Conservation (phyloP, 768 basidiomycete species). For the Agaricus subrufescens region DNA sequence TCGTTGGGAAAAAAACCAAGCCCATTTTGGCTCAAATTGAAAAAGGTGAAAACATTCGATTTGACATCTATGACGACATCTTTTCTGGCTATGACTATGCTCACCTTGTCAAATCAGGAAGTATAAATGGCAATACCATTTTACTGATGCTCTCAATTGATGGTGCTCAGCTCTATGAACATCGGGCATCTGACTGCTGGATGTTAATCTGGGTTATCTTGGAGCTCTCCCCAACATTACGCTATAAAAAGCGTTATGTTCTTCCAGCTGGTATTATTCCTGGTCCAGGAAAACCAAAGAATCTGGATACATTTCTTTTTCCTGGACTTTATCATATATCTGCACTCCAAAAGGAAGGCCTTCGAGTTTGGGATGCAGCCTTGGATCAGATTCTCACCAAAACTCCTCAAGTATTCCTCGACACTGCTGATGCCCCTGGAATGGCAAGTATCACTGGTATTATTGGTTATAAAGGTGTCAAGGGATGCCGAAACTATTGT, state of each 20-base stretch:
- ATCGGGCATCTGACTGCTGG: slow-evolving; percentile 28
- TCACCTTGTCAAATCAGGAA: slow-evolving; percentile 11
- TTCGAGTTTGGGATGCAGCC: slow-evolving; percentile 6
- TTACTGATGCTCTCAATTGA: slow-evolving; percentile 29
- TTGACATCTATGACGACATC: slow-evolving; percentile 18
- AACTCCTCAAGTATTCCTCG: too few species aligned
- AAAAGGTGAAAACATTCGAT: background rate
- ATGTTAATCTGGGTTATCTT: slow-evolving; percentile 25
- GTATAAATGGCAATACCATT: slow-evolving; percentile 22
- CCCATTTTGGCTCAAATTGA: slow-evolving; percentile 15
- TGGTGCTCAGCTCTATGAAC: slow-evolving; percentile 34
- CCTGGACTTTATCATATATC: slow-evolving; percentile 27
- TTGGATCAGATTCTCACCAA: too few species aligned
- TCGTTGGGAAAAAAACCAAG: slow-evolving; percentile 15
- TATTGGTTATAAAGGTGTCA: too few species aligned
- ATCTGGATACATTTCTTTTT: slow-evolving; percentile 29
- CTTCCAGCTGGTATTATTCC: slow-evolving; percentile 18
- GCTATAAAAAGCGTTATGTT: slow-evolving; percentile 22
- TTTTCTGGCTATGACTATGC: slow-evolving; percentile 23
- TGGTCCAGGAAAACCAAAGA: slow-evolving; percentile 29
- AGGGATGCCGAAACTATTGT: too few species aligned
- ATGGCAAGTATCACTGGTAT: too few species aligned
- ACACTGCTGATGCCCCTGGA: too few species aligned
- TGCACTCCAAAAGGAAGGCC: slow-evolving; percentile 24
- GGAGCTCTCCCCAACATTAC: slow-evolving; percentile 18